Evolutionary conservation across 352 stramenopile genomes (phyloP), one percentile per base, ranked within the genome.

Genomic region (Elongisporangium prolatum): DNA sequence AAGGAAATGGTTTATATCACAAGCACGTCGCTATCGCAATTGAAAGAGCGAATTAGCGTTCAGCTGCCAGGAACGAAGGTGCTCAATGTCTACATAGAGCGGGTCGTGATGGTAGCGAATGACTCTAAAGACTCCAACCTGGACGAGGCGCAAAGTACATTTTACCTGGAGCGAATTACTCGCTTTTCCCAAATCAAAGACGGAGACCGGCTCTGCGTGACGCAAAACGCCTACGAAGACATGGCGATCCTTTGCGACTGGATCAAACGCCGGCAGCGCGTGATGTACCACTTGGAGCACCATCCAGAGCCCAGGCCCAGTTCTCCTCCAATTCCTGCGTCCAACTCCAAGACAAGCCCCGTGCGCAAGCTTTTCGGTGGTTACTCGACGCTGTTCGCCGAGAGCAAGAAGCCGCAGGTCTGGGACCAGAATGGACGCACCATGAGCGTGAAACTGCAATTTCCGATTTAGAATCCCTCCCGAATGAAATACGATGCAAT

Each of bases 221-320:
- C 81, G 0, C 75, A 69, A 18, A 68, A 84, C 21, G 54, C 74
- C 11, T 86, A 87, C 60, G 75, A 91, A 48, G 81, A 91, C 22
- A 91, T 89, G 73, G 68, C 64, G 20, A 85, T 91, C 21, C 56
- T 88, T 21, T 88, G 79, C 22, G 61, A 75, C 16, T 89, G 79
- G 81, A 83, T 89, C 52, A 77, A 81, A 18, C 57, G 69, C 10
- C 61, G 75, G 13, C 74, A 88, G 55, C 57, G 65, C n/a, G 37
- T 64, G 3, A 11, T 77, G 8, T 57, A 77, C 50, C 52, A 52
- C 24, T 70, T 73, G 37, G 56, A 75, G 44, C 55, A 59, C 11
- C 21, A 62, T 47, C n/a, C 44, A 53, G 21, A 5, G 1, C 11
- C 47, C 48, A 40, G 44, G 16, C 34, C 57, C 14, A 20, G 49